These are phyloP conservation scores for Saturnispora zaruensis DNA, from an alignment of 805 yeast genomes.

Conservation along the genomic window DNA sequence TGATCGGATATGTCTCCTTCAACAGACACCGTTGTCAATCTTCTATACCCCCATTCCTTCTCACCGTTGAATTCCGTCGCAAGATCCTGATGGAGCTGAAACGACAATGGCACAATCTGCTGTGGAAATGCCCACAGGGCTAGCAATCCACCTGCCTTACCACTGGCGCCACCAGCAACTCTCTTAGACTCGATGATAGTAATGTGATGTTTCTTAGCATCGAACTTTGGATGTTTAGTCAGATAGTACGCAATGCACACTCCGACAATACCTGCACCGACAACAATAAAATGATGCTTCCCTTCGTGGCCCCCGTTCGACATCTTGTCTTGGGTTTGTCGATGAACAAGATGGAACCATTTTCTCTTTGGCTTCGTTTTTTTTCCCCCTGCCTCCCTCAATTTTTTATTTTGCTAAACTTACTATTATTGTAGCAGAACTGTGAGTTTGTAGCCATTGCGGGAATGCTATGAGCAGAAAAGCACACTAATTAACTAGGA, in stretches of 20 bases:
- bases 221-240: slow-evolving; percentile 73
- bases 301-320: slow-evolving; percentile 27
- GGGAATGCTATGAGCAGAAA: too few relatives aligned
- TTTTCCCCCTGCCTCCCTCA: neutral
- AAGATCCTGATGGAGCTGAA: slow-evolving; percentile 74
- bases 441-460: neutral
- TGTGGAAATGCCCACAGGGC: slow-evolving; percentile 98
- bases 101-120: slow-evolving; percentile 83
- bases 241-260: slow-evolving; percentile 89
- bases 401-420: neutral
- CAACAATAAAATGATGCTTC: slow-evolving; percentile 71
- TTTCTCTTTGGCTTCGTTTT: neutral
- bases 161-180: slow-evolving; percentile 96
- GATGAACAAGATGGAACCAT: slow-evolving; percentile 3
- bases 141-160: slow-evolving; percentile 92
- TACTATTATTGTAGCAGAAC: neutral
- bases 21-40: slow-evolving; percentile 75
- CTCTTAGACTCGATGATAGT: slow-evolving; percentile 81
- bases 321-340: neutral
- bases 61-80: slow-evolving; percentile 76
- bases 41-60: slow-evolving; percentile 85
- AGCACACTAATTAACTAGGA: too few relatives aligned
- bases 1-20: slow-evolving; percentile 62
- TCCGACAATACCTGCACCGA: slow-evolving; percentile 95
- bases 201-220: slow-evolving; percentile 64